Evolutionary conservation across 2,329 filamentous ascomycete species (phyloP).

Genomic region (Alternaria conjuncta): DNA sequence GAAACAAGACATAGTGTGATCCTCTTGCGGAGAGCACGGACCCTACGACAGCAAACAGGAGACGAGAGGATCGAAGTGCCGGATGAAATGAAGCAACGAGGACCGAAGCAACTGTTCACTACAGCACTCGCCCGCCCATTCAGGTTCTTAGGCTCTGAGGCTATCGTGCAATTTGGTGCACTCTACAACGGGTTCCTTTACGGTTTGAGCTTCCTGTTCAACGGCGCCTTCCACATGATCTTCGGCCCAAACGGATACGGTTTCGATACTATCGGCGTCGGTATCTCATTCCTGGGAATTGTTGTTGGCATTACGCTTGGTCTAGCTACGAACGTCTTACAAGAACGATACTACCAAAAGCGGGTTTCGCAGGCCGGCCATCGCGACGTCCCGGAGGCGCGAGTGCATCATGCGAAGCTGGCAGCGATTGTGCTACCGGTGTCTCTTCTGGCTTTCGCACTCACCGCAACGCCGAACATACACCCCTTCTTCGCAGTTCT

Average conservation of each 20-base stretch:
- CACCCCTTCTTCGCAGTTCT: conserved; percentile 56
- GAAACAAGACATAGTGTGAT: conserved; percentile 57
- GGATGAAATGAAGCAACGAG: conserved; percentile 49
- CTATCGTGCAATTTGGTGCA: conserved; percentile 57
- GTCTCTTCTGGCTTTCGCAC: conserved; percentile 48
- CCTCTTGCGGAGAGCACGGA: conserved; percentile 45
- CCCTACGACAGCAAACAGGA: conserved; percentile 32
- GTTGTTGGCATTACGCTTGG: conserved; percentile 52
- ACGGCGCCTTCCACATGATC: conserved; percentile 57
- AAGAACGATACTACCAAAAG: conserved; percentile 53
- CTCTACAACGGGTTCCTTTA: conserved; percentile 59
- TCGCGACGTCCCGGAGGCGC: conserved; percentile 52
- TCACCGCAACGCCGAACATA: conserved; percentile 34
- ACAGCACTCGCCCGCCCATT: conserved; percentile 56
- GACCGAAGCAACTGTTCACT: conserved; percentile 49
- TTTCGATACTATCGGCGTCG: conserved; percentile 49
- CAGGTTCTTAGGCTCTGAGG: conserved; percentile 55
- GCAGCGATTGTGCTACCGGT: conserved; percentile 48
- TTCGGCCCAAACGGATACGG: conserved; percentile 55
- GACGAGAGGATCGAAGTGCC: conserved; percentile 43
- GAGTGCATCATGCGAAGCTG: conserved; percentile 50
- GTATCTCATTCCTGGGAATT: conserved; percentile 51
- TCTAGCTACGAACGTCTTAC: conserved; percentile 53
- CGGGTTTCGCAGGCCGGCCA: conserved; percentile 39
- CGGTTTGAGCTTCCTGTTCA: conserved; percentile 58